Percentiles rank a stretch among this genome's conserved stretches.
Evolutionary conservation across 371 early-diverging fungal genomes (phyloP).

Genomic region (Haplosporangium sp.): DNA sequence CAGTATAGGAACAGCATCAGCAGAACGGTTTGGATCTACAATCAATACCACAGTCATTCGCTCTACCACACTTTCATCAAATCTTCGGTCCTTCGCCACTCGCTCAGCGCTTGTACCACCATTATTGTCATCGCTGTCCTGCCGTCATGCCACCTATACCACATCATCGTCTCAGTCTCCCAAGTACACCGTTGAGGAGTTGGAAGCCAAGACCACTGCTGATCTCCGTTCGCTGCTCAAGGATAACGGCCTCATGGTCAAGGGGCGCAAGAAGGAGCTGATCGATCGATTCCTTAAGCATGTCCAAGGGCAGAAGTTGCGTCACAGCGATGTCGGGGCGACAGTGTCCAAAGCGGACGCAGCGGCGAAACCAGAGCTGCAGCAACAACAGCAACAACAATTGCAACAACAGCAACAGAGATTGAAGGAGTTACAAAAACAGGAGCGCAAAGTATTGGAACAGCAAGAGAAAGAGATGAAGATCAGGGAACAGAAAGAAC

Average conservation of each 20-base stretch:
- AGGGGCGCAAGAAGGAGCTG: slow-evolving; percentile 33
- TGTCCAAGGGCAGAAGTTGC: neutral
- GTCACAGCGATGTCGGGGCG: slow-evolving; percentile 3
- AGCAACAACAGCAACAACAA: too few species aligned
- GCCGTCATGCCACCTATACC: neutral
- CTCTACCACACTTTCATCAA: too few species aligned
- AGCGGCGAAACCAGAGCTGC: neutral
- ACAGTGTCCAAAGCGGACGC: neutral
- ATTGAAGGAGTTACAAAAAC: slow-evolving; percentile 9
- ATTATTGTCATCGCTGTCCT: neutral
- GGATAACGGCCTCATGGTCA: slow-evolving; percentile 26
- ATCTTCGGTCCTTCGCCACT: too few species aligned
- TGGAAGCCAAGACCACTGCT: slow-evolving; percentile 19
- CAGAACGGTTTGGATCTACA: too few species aligned
- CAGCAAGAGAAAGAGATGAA: slow-evolving; percentile 11
- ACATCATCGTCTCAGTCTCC: slow-evolving; percentile 9
- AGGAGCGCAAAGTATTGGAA: neutral
- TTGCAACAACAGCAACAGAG: slow-evolving; percentile 4
- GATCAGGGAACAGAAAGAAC: slow-evolving; percentile 13
- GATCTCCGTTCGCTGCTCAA: slow-evolving; percentile 23
- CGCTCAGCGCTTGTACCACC: neutral
- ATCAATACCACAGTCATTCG: too few species aligned
- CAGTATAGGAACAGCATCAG: too few species aligned
- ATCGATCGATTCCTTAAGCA: slow-evolving; percentile 13
- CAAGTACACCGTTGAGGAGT: slow-evolving; percentile 19